A percentile compares a stretch with the other conserved stretches of the same genome.
Conservation (phyloP, 768 basidiomycete species). For the Postia placenta region DNA sequence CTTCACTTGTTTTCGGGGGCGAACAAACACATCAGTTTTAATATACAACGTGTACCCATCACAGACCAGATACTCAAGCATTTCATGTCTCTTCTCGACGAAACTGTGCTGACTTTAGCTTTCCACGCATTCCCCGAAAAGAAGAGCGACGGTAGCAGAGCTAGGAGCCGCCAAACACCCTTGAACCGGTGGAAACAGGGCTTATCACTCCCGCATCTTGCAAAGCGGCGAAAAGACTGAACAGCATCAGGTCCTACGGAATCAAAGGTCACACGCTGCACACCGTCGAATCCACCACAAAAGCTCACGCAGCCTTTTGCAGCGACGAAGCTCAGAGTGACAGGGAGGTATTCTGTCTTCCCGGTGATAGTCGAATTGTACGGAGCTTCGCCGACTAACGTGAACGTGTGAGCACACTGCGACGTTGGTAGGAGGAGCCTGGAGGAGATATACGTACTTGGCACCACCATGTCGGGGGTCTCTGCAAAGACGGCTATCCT, state of each 20-base stretch:
- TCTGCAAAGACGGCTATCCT: conserved; percentile 21
- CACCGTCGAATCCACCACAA: not conserved
- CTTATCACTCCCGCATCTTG: conserved; percentile 19
- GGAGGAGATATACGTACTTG: conserved; percentile 14
- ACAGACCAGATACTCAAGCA: not conserved
- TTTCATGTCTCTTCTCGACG: too few species aligned
- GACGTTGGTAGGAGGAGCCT: not conserved
- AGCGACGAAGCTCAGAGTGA: conserved; percentile 24
- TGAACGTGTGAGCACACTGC: not conserved
- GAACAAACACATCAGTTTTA: too few species aligned
- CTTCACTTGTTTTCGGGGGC: too few species aligned
- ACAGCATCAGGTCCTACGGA: conserved; percentile 23
- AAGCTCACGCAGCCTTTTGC: conserved; percentile 24
- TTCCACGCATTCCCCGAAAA: too few species aligned
- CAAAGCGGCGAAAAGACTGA: conserved; percentile 22
- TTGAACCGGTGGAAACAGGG: conserved; percentile 16
- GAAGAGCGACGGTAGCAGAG: too few species aligned
- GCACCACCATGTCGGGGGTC: conserved; percentile 26
- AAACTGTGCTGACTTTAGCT: too few species aligned
- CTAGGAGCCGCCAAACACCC: not conserved
- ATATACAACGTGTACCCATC: too few species aligned
- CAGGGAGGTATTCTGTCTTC: conserved; percentile 21
- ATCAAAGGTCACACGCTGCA: not conserved
- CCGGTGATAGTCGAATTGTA: conserved; percentile 25
- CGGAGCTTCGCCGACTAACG: conserved; percentile 21